These are phyloP conservation scores for Ascodesmis nigricans DNA, from an alignment of 495 filamentous ascomycete genomes.

Conservation along the genomic window DNA sequence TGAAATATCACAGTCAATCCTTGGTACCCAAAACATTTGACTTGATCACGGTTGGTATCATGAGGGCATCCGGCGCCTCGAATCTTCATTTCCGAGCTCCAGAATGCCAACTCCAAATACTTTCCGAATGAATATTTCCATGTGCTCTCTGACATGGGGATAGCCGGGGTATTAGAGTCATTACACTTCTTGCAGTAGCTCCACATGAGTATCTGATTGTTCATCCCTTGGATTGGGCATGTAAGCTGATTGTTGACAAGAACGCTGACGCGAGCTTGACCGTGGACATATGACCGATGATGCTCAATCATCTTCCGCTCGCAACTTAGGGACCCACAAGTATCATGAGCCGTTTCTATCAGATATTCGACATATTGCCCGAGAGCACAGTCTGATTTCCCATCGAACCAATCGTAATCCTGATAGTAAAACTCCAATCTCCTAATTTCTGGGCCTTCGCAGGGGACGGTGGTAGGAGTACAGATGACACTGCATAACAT, in stretches of 20 bases:
- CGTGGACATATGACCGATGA: constrained; percentile 92
- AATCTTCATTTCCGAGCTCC: constrained; percentile 64
- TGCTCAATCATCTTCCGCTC: constrained; percentile 80
- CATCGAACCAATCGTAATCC: constrained; percentile 35
- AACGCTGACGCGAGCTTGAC: constrained; percentile 76
- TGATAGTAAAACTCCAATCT: constrained; percentile 84
- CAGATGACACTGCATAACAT: constrained; percentile 89
- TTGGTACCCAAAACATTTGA: constrained; percentile 76
- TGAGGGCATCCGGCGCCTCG: constrained; percentile 73
- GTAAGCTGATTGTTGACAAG: constrained; percentile 52
- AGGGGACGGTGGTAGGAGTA: constrained; percentile 74
- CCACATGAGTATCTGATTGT: constrained; percentile 90
- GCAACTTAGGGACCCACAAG: constrained; percentile 67
- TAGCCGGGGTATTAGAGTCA: constrained; percentile 65
- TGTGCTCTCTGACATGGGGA: constrained; percentile 81
- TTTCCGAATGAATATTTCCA: constrained; percentile 99
- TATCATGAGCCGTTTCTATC: constrained; percentile 46
- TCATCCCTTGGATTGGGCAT: constrained; percentile 43
- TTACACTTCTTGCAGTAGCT: constrained; percentile 64
- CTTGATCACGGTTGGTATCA: constrained; percentile 75
- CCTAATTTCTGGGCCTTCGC: constrained; percentile 67
- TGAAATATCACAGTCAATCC: constrained; percentile 72
- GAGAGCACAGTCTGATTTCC: constrained; percentile 51
- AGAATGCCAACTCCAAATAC: constrained; percentile 90
- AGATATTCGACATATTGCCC: constrained; percentile 92